A percentile compares a stretch with the other conserved stretches of the same genome.
These are phyloP conservation scores for Candida vartiovaarae DNA, from an alignment of 805 yeast genomes.

Conservation along the genomic window DNA sequence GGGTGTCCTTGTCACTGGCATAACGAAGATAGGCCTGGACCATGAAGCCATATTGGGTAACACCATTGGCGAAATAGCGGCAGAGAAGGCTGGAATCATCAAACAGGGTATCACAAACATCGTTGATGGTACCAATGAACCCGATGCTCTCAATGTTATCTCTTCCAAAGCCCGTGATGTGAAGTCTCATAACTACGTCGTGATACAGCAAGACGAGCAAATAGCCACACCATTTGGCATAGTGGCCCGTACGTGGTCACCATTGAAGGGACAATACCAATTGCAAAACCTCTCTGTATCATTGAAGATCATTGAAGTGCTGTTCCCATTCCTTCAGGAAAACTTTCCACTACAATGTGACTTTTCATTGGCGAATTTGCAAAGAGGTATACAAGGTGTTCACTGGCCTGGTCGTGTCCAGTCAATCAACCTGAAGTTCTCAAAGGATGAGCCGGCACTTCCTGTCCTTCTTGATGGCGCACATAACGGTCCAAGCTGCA, in stretches of 20 bases:
- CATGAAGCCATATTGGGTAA: slow-evolving; percentile 75
- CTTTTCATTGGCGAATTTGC: slow-evolving; percentile 31
- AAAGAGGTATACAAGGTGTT: slow-evolving; percentile 46
- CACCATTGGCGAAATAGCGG: slow-evolving; percentile 58
- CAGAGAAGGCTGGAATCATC: slow-evolving; percentile 82
- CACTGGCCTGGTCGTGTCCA: slow-evolving; percentile 91
- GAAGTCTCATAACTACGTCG: slow-evolving; percentile 24
- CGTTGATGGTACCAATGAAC: slow-evolving; percentile 61
- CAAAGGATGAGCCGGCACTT: slow-evolving; percentile 19
- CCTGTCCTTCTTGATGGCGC: slow-evolving; percentile 78
- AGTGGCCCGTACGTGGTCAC: slow-evolving; percentile 32
- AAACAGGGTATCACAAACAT: slow-evolving; percentile 51
- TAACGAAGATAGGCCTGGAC: slow-evolving; percentile 81
- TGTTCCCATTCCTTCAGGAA: slow-evolving; percentile 21
- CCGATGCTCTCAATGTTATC: slow-evolving; percentile 43
- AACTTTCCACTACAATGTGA: slow-evolving; percentile 17
- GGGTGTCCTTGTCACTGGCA: slow-evolving; percentile 57
- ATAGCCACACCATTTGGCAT: slow-evolving; percentile 27
- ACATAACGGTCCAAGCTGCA: slow-evolving; percentile 83
- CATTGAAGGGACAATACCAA: slow-evolving; percentile 72
- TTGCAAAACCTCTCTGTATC: slow-evolving; percentile 63
- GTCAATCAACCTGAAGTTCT: slow-evolving; percentile 26
- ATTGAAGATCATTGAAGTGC: slow-evolving; percentile 41
- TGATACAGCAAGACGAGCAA: slow-evolving; percentile 7
- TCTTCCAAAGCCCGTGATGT: slow-evolving; percentile 27